These are phyloP conservation scores for Middelhovenomyces tepae DNA, from an alignment of 805 yeast species.

Conservation along the genomic window DNA sequence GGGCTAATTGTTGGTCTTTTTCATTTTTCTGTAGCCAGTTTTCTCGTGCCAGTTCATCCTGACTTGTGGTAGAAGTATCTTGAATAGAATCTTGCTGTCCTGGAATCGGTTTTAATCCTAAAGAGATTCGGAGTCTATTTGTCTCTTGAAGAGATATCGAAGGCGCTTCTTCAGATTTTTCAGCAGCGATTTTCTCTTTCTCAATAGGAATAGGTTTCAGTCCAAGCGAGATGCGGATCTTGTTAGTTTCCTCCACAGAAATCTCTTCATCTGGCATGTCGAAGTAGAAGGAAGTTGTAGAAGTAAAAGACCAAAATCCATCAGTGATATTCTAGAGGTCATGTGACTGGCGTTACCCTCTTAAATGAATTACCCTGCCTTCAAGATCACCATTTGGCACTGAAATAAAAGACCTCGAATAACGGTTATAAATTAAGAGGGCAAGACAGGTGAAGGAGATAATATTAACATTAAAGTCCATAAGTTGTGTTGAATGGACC, in stretches of 20 bases:
- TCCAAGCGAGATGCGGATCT: conserved; percentile 42
- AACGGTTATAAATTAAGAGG: too few relatives aligned
- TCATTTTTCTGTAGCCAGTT: conserved; percentile 26
- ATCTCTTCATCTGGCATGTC: conserved; percentile 20
- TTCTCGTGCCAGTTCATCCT: conserved; percentile 32
- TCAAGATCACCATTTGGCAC: too few relatives aligned
- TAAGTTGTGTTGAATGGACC: too few relatives aligned
- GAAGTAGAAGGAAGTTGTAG: too few relatives aligned
- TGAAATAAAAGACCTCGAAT: too few relatives aligned
- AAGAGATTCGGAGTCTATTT: conserved; percentile 39
- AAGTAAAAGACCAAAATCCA: too few relatives aligned
- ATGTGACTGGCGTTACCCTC: too few relatives aligned
- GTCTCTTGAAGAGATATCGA: conserved; percentile 48
- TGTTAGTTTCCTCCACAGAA: conserved; percentile 49
- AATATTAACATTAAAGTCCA: too few relatives aligned
- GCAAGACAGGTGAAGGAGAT: too few relatives aligned
- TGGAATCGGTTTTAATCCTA: conserved; percentile 47
- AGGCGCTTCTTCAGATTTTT: too few relatives aligned
- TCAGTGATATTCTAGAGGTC: too few relatives aligned
- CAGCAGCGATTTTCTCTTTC: background rate
- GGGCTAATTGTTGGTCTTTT: conserved; percentile 26
- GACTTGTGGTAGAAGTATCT: conserved; percentile 23
- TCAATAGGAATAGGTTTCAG: conserved; percentile 38
- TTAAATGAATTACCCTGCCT: too few relatives aligned
- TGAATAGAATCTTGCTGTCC: conserved; percentile 10